These are phyloP conservation scores for Alternaria tenuissima DNA, from an alignment of 2,329 filamentous ascomycete genomes.

Conservation along the genomic window DNA sequence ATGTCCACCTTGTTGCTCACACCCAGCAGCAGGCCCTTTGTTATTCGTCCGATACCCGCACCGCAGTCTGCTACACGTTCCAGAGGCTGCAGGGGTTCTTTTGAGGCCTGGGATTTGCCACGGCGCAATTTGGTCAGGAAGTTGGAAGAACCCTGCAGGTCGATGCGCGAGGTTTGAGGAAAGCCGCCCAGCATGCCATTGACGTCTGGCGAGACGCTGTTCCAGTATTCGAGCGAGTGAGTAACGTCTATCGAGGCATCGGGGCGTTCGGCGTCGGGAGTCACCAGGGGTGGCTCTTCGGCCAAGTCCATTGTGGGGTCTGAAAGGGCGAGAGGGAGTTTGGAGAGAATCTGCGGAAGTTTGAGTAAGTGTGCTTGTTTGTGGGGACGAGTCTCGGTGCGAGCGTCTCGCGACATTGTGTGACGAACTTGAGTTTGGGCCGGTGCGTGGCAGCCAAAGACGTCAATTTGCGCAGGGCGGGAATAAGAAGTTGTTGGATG, in stretches of 20 bases:
- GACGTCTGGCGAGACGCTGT: conserved; percentile 60
- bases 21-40: conserved; percentile 75
- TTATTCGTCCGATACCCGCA: conserved; percentile 82
- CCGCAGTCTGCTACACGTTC: conserved; percentile 65
- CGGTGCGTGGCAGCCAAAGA: not conserved
- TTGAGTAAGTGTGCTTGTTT: conserved; percentile 3
- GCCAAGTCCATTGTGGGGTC: conserved; percentile 38
- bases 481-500: not conserved
- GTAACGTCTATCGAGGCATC: conserved; percentile 57
- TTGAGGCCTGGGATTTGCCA: conserved; percentile 35
- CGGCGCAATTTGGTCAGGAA: conserved; percentile 71
- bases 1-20: conserved; percentile 79
- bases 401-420: not conserved
- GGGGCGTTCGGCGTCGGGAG: conserved; percentile 32
- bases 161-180: conserved; percentile 72
- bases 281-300: conserved; percentile 30
- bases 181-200: conserved; percentile 84
- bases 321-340: not conserved
- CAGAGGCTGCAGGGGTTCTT: conserved; percentile 41
- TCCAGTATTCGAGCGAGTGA: conserved; percentile 61
- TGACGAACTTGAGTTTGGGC: not conserved
- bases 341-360: conserved; percentile 9
- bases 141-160: conserved; percentile 73
- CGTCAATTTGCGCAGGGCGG: not conserved
- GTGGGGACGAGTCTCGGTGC: not conserved